phyloP scores from a whole-genome alignment of 495 filamentous ascomycete species.

The Hamigera avellanea region DNA sequence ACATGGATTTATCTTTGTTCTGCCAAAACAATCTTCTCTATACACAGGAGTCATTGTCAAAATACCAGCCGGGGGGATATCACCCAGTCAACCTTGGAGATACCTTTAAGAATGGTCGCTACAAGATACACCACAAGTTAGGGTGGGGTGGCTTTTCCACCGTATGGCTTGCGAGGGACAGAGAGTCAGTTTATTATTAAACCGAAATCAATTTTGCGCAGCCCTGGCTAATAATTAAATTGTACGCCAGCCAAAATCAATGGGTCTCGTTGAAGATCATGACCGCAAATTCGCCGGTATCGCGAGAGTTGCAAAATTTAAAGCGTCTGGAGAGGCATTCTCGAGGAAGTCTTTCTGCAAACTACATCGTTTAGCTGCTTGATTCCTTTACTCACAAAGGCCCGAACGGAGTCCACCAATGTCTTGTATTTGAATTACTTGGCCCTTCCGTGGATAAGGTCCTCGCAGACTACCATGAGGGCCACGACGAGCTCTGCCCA shows the following conservation, averaged over 20 bases:
- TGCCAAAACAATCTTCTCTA: slow-evolving; percentile 11
- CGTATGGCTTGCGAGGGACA: slow-evolving; percentile 55
- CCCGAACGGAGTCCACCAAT: too few relatives aligned
- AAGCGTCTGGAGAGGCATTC: too few relatives aligned
- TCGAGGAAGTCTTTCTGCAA: too few relatives aligned
- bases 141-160: slow-evolving; percentile 86
- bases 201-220: neutral
- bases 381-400: too few relatives aligned
- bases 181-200: slow-evolving; percentile 5
- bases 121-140: slow-evolving; percentile 74
- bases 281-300: too few relatives aligned
- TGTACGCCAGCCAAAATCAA: slow-evolving; percentile 8
- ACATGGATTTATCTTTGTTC: slow-evolving; percentile 4
- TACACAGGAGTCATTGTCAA: slow-evolving; percentile 11
- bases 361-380: too few relatives aligned
- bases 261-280: slow-evolving; percentile 30
- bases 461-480: too few relatives aligned
- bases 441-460: too few relatives aligned
- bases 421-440: too few relatives aligned
- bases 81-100: slow-evolving; percentile 75
- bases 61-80: slow-evolving; percentile 48
- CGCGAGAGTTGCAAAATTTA: too few relatives aligned
- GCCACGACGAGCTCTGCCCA: too few relatives aligned
- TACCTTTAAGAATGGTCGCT: slow-evolving; percentile 73
- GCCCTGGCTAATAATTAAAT: slow-evolving; percentile 9